These are phyloP conservation scores for Cornus kousa DNA, from an alignment of 148 eudicot genomes.

Conservation along the genomic window DNA sequence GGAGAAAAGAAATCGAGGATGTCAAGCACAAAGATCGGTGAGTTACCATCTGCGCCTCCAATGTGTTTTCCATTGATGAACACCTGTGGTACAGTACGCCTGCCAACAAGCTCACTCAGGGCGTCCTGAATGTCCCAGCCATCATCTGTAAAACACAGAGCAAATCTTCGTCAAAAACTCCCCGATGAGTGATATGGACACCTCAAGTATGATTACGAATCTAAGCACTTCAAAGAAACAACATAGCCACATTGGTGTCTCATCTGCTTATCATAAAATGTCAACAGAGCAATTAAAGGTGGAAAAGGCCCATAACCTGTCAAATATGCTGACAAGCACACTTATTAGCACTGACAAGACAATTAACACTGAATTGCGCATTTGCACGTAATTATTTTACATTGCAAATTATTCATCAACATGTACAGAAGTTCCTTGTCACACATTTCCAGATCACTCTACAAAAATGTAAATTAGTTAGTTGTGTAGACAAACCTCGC, in stretches of 20 bases:
- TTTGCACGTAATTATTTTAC: background rate
- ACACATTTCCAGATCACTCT: background rate
- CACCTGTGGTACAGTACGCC: conserved; percentile 96
- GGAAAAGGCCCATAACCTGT: background rate
- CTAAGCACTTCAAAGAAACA: background rate
- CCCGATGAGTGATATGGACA: background rate
- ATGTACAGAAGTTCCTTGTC: background rate
- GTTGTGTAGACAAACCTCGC: conserved; percentile 52
- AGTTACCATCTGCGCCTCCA: conserved; percentile 96
- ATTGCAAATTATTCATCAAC: background rate
- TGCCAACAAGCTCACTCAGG: conserved; percentile 59
- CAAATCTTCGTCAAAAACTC: conserved; percentile 1
- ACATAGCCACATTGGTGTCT: background rate
- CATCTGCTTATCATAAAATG: background rate
- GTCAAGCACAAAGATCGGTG: background rate
- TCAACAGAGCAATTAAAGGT: background rate
- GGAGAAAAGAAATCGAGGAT: background rate
- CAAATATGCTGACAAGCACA: background rate
- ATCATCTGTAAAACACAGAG: conserved; percentile 52
- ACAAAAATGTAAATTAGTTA: background rate
- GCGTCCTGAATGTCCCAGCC: conserved; percentile 82
- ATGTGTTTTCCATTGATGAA: conserved; percentile 91
- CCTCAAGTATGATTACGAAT: background rate
- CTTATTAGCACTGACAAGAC: background rate
- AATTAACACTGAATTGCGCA: background rate